phyloP scores from a whole-genome alignment of 305 asterid species.

The Solanum hybrid region DNA sequence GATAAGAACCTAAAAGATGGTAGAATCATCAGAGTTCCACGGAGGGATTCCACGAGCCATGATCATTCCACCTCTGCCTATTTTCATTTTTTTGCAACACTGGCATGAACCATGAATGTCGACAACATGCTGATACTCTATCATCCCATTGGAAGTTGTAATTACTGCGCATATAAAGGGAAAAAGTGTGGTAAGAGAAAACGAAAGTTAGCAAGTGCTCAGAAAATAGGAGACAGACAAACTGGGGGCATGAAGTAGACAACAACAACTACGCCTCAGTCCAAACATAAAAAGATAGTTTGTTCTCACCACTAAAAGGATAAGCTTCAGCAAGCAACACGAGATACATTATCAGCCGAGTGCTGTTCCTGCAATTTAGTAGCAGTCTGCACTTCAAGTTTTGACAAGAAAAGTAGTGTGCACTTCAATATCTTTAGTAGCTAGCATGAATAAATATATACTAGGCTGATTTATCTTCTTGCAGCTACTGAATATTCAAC shows the following conservation, averaged over 20 bases:
- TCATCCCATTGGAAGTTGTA: not conserved
- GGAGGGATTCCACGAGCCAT: not conserved
- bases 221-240: not conserved
- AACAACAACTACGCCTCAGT: not conserved
- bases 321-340: slow-evolving; percentile 50
- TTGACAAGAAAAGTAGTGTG: slow-evolving; percentile 12
- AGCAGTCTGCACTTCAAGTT: not conserved
- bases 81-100: not conserved
- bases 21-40: not conserved
- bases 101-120: not conserved
- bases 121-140: not conserved
- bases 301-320: slow-evolving; percentile 39
- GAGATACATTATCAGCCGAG: slow-evolving; percentile 64
- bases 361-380: slow-evolving; percentile 35
- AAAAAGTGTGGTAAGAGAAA: not conserved
- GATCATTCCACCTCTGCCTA: not conserved
- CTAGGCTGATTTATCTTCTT: slow-evolving; percentile 19
- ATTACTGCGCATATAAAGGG: not conserved
- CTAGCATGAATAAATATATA: slow-evolving; percentile 16
- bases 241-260: not conserved
- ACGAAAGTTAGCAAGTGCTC: not conserved
- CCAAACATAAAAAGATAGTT: not conserved
- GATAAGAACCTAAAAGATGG: not conserved
- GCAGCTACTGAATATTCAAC: slow-evolving; percentile 24
- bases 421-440: slow-evolving; percentile 21